Conservation (phyloP, 169 alveolate genomes). For the Cystoisospora suis region DNA sequence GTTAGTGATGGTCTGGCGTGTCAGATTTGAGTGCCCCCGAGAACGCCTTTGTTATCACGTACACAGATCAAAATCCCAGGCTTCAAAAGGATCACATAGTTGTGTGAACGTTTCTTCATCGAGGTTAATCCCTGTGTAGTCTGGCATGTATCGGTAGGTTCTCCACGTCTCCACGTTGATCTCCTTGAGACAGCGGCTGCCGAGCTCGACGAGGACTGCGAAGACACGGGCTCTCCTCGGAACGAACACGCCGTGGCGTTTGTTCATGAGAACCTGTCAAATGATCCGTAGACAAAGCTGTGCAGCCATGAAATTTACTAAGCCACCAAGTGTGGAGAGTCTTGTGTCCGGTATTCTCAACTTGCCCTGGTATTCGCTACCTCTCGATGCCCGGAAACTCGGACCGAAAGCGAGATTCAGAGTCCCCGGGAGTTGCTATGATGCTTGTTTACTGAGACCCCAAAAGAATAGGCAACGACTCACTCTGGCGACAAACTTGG, state of each 20-base stretch:
- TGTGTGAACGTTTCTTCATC: conserved; percentile 22
- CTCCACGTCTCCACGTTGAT: conserved; percentile 18
- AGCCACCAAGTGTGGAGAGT: too few species aligned
- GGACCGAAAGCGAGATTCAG: too few species aligned
- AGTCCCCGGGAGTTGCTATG: too few species aligned
- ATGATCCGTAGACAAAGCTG: too few species aligned
- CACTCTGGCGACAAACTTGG: conserved; percentile 17
- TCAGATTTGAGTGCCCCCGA: too few species aligned
- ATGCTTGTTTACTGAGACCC: too few species aligned
- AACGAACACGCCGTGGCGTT: background rate
- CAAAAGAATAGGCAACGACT: background rate
- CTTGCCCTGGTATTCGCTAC: too few species aligned
- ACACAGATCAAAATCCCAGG: conserved; percentile 18
- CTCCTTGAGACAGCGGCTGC: background rate
- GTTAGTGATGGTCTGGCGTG: too few species aligned
- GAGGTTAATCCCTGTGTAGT: background rate
- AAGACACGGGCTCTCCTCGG: conserved; percentile 1
- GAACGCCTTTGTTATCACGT: background rate
- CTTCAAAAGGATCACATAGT: conserved; percentile 1
- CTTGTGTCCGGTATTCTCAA: too few species aligned
- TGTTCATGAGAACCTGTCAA: conserved; percentile 3
- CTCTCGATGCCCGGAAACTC: too few species aligned
- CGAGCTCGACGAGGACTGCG: conserved; percentile 37
- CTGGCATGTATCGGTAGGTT: conserved; percentile 24
- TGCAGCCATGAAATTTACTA: too few species aligned